Base-by-base conservation (phyloP, 2,329 filamentous ascomycete genomes). In the Penicillium vulpinum region DNA sequence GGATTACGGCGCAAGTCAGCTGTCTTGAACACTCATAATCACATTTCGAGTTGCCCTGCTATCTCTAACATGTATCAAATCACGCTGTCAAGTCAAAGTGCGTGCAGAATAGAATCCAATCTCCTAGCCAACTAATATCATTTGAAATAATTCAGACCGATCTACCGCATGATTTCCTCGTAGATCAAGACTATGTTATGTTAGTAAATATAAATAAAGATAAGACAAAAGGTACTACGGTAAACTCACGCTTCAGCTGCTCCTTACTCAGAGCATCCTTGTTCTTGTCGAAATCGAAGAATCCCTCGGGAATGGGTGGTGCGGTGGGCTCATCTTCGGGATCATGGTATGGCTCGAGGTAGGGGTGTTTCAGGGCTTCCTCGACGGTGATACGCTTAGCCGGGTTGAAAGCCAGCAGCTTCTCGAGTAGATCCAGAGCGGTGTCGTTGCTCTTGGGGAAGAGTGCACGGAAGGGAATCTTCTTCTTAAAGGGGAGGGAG, bases 201-300 rank as follows among this genome's bases (percentile, higher is more conserved):
- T 70, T 50, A 69, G 61, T 47, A 45, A 22, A 29, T 18, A 29
- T 13, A 40, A 22, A 33, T 6, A 22, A 33, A 31, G 44, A 33
- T 6, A 3, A 24, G 35, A 33, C 13, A 53, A 13, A 52, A 49
- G 21, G 11, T 3, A 26, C 33, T 16, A 26, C 36, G 48, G 35
- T 36, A 18, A 44, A 64, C 73, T 65, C 69, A 88, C 94, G 85
- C 83, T 97, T 97, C 76, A 99, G 79, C 79, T 99, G 92, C 80
- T 99, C 94, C 81, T 99, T 99, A 82, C 90, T 97, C 72, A 99
- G 80, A 70, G 89, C 94, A 77, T 99, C 94, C 86, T 99, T 99
- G 83, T 97, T 96, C 85, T 97, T 97, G 79, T 99, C 94, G 77
- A 99, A 99, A 78, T 99, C 94, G 75, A 99, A 99, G 83, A 99